phyloP scores from a whole-genome alignment of 768 basidiomycete genomes.

The Mycena polygramma region DNA sequence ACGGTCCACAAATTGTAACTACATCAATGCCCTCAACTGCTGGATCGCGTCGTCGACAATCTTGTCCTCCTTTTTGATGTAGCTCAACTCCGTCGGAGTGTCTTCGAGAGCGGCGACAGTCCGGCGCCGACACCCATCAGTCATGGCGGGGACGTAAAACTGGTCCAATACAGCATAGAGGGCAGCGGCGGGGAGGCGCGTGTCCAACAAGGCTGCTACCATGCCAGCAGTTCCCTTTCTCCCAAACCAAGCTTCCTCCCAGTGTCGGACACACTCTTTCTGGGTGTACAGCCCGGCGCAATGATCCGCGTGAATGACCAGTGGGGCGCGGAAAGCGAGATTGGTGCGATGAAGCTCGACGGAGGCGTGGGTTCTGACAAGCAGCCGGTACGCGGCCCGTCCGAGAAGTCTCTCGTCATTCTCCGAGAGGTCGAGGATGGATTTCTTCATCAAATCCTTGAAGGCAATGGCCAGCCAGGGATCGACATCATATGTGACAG shows the following conservation, averaged over 20 bases:
- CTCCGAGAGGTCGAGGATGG: neutral
- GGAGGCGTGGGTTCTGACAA: neutral
- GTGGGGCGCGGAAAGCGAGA: neutral
- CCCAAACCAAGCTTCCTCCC: conserved; percentile 2
- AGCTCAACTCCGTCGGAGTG: neutral
- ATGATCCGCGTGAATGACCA: neutral
- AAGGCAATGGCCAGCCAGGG: neutral
- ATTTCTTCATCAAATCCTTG: neutral
- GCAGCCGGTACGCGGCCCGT: neutral
- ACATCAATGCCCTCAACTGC: neutral
- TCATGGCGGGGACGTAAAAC: neutral
- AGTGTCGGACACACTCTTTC: neutral
- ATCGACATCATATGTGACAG: neutral
- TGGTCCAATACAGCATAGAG: neutral
- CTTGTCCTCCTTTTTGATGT: neutral
- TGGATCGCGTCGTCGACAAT: neutral
- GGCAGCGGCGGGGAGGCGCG: neutral
- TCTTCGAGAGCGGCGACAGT: neutral
- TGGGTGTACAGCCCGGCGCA: neutral
- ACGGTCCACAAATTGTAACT: neutral
- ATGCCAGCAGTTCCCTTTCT: neutral
- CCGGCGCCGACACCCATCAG: neutral
- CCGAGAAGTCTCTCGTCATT: neutral
- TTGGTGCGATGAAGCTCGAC: neutral
- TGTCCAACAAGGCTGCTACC: neutral